These are phyloP conservation scores for Linum usitatissimum DNA, from an alignment of 345 rosid genomes.

Conservation along the genomic window DNA sequence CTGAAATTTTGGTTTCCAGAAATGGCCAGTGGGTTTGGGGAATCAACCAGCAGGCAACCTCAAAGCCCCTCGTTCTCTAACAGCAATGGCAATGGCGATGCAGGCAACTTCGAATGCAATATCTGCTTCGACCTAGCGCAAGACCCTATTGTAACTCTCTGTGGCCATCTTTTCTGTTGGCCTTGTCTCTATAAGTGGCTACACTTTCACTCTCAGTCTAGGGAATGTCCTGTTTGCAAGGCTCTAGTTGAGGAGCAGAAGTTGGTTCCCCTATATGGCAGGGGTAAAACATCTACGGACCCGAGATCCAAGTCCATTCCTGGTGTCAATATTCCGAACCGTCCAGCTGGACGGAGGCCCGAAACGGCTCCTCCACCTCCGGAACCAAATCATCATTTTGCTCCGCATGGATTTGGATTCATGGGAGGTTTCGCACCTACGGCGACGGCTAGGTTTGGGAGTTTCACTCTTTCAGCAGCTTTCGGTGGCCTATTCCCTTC, in stretches of 20 bases:
- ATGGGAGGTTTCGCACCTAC: slow-evolving; percentile 79
- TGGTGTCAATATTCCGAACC: slow-evolving; percentile 70
- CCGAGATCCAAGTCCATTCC: slow-evolving; percentile 86
- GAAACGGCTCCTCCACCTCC: slow-evolving; percentile 81
- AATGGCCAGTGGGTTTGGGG: slow-evolving; percentile 59
- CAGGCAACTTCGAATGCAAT: slow-evolving; percentile 87
- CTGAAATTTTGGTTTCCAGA: slow-evolving; percentile 16
- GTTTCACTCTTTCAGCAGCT: slow-evolving; percentile 66
- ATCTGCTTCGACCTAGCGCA: slow-evolving; percentile 98
- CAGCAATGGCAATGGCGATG: slow-evolving; percentile 49
- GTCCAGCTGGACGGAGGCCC: slow-evolving; percentile 95
- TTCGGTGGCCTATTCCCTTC: slow-evolving; percentile 90
- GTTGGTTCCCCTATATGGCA: slow-evolving; percentile 87
- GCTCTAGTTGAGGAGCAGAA: slow-evolving; percentile 78
- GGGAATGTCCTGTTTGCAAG: slow-evolving; percentile 93
- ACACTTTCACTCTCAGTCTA: slow-evolving; percentile 61
- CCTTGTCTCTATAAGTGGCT: slow-evolving; percentile 99
- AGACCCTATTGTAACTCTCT: slow-evolving; percentile 93
- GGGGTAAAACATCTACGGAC: slow-evolving; percentile 76
- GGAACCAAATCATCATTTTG: slow-evolving; percentile 49
- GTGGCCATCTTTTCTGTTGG: slow-evolving; percentile 99
- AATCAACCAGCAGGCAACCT: slow-evolving; percentile 51
- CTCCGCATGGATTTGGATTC: slow-evolving; percentile 62
- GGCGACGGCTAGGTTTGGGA: slow-evolving; percentile 68
- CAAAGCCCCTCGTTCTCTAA: slow-evolving; percentile 49